Conservation (phyloP, 345 rosid species). For the Garcia nutans region DNA sequence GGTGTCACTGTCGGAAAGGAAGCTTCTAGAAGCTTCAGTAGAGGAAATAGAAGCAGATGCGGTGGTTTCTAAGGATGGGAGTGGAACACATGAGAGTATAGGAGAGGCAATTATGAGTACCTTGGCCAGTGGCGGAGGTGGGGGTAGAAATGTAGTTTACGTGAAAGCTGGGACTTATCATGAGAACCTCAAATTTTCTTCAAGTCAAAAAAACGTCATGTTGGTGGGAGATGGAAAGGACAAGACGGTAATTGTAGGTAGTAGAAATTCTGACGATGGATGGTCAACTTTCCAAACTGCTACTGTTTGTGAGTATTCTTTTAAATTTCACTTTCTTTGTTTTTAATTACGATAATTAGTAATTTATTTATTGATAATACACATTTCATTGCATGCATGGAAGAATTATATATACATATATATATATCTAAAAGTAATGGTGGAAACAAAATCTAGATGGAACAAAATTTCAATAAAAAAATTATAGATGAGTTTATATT, state of each 20-base stretch:
- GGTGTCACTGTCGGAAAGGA: slow-evolving; percentile 31
- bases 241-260: slow-evolving; percentile 41
- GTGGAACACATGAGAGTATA: slow-evolving; percentile 47
- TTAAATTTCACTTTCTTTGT: not conserved
- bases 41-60: slow-evolving; percentile 41
- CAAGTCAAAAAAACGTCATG: slow-evolving; percentile 54
- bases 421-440: too few relatives aligned
- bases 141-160: slow-evolving; percentile 47
- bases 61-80: slow-evolving; percentile 57
- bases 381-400: too few relatives aligned
- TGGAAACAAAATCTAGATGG: too few relatives aligned
- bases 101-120: slow-evolving; percentile 40
- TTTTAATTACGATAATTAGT: too few relatives aligned
- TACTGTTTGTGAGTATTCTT: slow-evolving; percentile 45
- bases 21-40: slow-evolving; percentile 46
- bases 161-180: slow-evolving; percentile 53
- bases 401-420: too few relatives aligned
- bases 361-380: too few relatives aligned
- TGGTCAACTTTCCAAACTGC: slow-evolving; percentile 48
- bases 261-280: slow-evolving; percentile 38
- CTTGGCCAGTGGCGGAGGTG: slow-evolving; percentile 14
- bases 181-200: slow-evolving; percentile 43
- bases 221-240: slow-evolving; percentile 63
- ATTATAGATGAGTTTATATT: too few relatives aligned
- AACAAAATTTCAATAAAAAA: too few relatives aligned